Evolutionary conservation across 2,329 filamentous ascomycete species (phyloP).

Genomic region (Verticillium zaregamsianum): DNA sequence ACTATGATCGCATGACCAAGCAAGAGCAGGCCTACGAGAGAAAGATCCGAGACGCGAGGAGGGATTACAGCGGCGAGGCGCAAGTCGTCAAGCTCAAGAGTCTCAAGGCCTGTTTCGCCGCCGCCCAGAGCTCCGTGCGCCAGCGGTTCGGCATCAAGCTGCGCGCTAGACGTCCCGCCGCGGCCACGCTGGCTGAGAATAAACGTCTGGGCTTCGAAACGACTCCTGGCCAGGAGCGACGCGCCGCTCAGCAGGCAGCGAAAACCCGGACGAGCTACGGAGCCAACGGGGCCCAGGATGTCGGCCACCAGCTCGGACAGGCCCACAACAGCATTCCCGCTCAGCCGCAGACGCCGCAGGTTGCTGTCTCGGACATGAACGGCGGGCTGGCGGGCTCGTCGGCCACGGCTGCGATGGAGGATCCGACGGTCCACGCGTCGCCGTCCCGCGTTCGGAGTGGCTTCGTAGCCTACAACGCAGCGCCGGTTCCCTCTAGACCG

Average conservation of each 20-base stretch:
- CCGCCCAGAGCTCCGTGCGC: constrained; percentile 52
- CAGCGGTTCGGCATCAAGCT: constrained; percentile 56
- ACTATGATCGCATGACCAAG: not conserved
- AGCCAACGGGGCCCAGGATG: not conserved
- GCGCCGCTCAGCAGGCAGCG: not conserved
- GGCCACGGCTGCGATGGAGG: constrained; percentile 29
- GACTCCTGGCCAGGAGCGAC: not conserved
- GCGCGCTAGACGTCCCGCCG: constrained; percentile 41
- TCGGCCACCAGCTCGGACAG: constrained; percentile 12
- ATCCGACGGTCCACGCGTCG: constrained; percentile 26
- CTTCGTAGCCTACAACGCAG: not conserved
- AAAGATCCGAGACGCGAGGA: not conserved
- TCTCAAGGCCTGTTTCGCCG: constrained; percentile 49
- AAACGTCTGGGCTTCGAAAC: not conserved
- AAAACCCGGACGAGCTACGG: not conserved
- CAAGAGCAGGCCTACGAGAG: not conserved
- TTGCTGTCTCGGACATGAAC: constrained; percentile 27
- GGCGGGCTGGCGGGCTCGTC: constrained; percentile 29
- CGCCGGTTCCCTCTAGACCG: not conserved
- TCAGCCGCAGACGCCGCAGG: not conserved
- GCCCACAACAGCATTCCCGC: constrained; percentile 2
- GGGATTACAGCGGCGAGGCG: not conserved
- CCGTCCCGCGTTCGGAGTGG: constrained; percentile 8
- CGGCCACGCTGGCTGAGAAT: constrained; percentile 13
- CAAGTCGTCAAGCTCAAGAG: constrained; percentile 20